Base-by-base conservation (phyloP, 2,329 filamentous ascomycete genomes). In the Claviceps arundinis region DNA sequence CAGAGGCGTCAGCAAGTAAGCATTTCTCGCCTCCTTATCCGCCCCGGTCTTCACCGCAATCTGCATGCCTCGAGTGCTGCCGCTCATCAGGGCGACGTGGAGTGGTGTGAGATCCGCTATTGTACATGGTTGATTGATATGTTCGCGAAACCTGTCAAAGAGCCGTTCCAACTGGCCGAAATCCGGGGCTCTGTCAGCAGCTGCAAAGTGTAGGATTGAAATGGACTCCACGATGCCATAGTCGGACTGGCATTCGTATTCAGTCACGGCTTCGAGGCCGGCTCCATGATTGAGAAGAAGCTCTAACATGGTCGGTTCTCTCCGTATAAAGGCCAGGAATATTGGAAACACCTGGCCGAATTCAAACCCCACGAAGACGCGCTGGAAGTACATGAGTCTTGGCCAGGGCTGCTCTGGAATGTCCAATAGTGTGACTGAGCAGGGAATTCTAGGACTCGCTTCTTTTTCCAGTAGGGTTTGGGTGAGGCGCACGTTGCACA, bases 171-270 rank as follows among this genome's bases (percentile, higher is more conserved):
- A 43, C 9, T 16, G 1, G 2, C 34, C n/a, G 17, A 48, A 37
- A 6, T 42, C 9, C 5, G 16, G 5, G n/a, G 5, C 3, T 19
- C 2, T 9, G 45, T 48, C 37, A 17, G 44, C 14, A 7, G 38
- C 45, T 3, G 38, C 37, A 17, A 47, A 47, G 3, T 47, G 50
- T 0, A 51, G 44, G n/a, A 51, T 51, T 6, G 45, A 47, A 14
- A 37, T 48, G 2, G 13, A 14, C 9, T 2, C 7, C 14, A 2
- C 9, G 19, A 17, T 14, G 8, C 26, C 26, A 30, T 9, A 9
- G 26, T 30, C 8, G 26, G 26, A 30, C 26, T 30, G 26, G 8
- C 9, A 8, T 1, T 30, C 8, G 26, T 30, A 30, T 30, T 30
- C 8, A 24, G 2, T 2, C 13, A 22, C 37, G 7, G 24, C 50